Percentiles rank a stretch among this genome's conserved stretches.
Conservation (phyloP, 257 asterid genomes). For the Handroanthus guayacan region DNA sequence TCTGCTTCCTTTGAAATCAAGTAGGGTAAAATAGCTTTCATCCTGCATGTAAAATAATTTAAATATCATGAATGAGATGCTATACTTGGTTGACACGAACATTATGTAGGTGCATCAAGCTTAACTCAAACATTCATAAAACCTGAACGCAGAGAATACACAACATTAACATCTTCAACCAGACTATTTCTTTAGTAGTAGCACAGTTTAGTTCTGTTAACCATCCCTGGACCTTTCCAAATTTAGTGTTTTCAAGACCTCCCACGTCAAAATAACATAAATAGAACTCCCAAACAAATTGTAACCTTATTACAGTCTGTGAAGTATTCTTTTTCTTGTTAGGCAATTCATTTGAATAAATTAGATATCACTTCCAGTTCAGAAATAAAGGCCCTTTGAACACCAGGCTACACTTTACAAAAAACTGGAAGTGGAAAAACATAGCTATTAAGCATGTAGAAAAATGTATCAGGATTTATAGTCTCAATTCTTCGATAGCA, state of each 20-base stretch:
- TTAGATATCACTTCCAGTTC: constrained; percentile 5
- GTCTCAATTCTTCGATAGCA: background rate
- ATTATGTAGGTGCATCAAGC: constrained; percentile 7
- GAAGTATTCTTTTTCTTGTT: background rate
- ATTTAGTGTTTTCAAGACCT: background rate
- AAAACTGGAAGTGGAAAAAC: constrained; percentile 5
- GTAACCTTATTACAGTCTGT: constrained; percentile 3
- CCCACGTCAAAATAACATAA: constrained; percentile 15
- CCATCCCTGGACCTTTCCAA: constrained; percentile 7
- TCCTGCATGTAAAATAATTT: constrained; percentile 61
- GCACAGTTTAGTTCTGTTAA: constrained; percentile 27
- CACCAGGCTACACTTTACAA: constrained; percentile 5
- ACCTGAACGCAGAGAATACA: constrained; percentile 17
- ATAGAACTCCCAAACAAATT: constrained; percentile 18
- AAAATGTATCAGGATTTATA: background rate
- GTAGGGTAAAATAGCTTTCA: constrained; percentile 79
- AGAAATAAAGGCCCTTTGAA: background rate
- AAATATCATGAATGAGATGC: constrained; percentile 31
- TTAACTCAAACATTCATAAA: constrained; percentile 15
- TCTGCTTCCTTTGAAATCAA: constrained; percentile 86
- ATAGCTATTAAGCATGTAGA: background rate
- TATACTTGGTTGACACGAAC: constrained; percentile 1
- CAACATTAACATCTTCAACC: constrained; percentile 9
- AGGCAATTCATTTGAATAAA: background rate
- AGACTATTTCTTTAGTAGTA: constrained; percentile 12